Percentiles rank a stretch among this genome's conserved stretches.
Conservation (phyloP, 2,329 filamentous ascomycete genomes). For the Zymoseptoria ardabiliae region DNA sequence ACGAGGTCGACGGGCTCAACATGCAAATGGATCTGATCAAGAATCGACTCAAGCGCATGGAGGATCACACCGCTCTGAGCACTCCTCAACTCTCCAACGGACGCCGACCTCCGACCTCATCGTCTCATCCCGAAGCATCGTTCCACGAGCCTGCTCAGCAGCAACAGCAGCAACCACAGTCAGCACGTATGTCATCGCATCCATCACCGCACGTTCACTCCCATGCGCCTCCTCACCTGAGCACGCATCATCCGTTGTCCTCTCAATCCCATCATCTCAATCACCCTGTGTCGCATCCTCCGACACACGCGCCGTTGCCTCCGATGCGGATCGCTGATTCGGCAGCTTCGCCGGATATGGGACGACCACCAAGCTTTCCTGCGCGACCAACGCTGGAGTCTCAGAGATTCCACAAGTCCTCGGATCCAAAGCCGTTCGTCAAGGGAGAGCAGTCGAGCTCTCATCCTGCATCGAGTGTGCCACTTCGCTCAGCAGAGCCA, state of each 20-base stretch:
- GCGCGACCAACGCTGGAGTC: conserved; percentile 9
- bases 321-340: conserved; percentile 20
- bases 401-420: conserved; percentile 11
- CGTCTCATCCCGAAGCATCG: neutral
- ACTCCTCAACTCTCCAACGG: neutral
- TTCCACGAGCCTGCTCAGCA: neutral
- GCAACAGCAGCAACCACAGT: neutral
- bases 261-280: conserved; percentile 2
- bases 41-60: conserved; percentile 36
- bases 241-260: neutral
- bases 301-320: conserved; percentile 13
- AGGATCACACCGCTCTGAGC: conserved; percentile 16
- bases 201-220: neutral
- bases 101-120: neutral
- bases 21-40: conserved; percentile 44
- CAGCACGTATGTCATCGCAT: neutral
- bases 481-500: conserved; percentile 12
- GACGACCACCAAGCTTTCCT: conserved; percentile 12
- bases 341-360: conserved; percentile 14
- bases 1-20: conserved; percentile 41
- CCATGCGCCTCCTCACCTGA: neutral
- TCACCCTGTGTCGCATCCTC: conserved; percentile 3
- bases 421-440: conserved; percentile 12
- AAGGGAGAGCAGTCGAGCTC: conserved; percentile 5
- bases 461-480: conserved; percentile 3